Base-by-base conservation (phyloP, 495 filamentous ascomycete genomes). In the Aspergillus kassunensis region DNA sequence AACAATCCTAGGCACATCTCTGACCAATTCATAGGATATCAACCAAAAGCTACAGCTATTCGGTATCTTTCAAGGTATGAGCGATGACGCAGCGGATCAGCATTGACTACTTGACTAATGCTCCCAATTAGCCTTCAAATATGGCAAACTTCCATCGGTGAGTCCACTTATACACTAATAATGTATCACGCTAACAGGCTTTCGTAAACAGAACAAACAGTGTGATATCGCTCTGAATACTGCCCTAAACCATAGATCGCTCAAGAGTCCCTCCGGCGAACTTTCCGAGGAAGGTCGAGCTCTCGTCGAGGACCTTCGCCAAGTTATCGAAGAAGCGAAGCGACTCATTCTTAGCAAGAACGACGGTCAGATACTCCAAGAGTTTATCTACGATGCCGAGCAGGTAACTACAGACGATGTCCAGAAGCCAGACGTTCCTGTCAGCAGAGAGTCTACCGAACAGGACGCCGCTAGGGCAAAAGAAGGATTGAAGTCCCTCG, bases 21-120 rank as follows among this genome's bases (percentile, higher is more conserved):
- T 33, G 30, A 29, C 27, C 11, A 29, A 5, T 29, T 29, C 11
- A 5, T 46, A 75, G 67, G 81, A 97, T 67, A 86, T 98, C 65
- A 95, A 96, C 69, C 79, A 83, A 57, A 98, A 98, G 76, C 83
- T 98, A 37, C 93, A 96, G 69, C 71, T 97, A 19, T 97, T 91
- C 65, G 93, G 95, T 63, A 97, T 97, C 66, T 80, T 83, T 67
- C 82, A 82, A 59, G 85, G 86, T 87, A 75, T 27, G 24, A 51
- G 74, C 68, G 12, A 27, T 2, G 31, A 33, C 31, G 16, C 20
- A 27, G 9, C 31, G 6, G 21, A 33, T 21, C 33, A 33, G 31
- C 18, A 11, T 31, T 18, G 47, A 31, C 18, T 3, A 46, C 12
- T n/a, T 27, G 24, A 41, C 61, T 68, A 49, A 75, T 54, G 15